Evolutionary conservation across 805 yeast species (phyloP), one percentile per base, ranked within the genome.

Genomic region (Starmera amethionina): DNA sequence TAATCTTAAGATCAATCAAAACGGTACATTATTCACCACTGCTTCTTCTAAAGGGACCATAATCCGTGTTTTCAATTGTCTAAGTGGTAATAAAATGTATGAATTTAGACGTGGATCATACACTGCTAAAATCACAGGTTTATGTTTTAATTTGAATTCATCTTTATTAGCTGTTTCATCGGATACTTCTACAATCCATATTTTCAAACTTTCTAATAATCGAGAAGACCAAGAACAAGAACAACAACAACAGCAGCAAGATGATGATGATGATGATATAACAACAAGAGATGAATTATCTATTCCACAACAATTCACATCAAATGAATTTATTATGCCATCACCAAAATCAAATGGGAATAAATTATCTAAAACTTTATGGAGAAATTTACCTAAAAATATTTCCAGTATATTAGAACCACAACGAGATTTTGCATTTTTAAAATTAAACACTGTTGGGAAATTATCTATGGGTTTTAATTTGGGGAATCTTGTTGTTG

Each of bases 31-130:
- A 46, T 67, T 90, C 35, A 96, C 97, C 1, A 85, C 97, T 0
- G 87, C 96, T 6, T 85, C 96, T 0, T 77, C 72, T 30, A 85
- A 86, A 54, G 98, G 98, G 2, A 93, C 97, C 0, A 77, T 93
- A 18, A 77, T 90, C 3, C 65, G 97, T 35, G 81, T 93, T 3
- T 93, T 89, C 53, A 66, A 80, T 30, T 78, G 85, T 0, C 67
- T 70, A 2, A 43, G 47, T 2, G 80, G 82, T 0, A 64, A 62
- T 19, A 75, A 74, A 48, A 58, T 84, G 14, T 75, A 69, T 43
- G 90, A 87, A 58, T 85, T 84, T 58, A 69, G 96, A 47, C 65
- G 96, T 49, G 96, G 96, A 1, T 77, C 90, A 13, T 77, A 79
- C 44, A 68, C 74, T 4, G 78, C 83, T 1, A 59, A 60, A 34